Percentiles rank a stretch among this genome's conserved stretches.
phyloP scores from a whole-genome alignment of 2,329 filamentous ascomycete species.

The Clathrospora elynae region DNA sequence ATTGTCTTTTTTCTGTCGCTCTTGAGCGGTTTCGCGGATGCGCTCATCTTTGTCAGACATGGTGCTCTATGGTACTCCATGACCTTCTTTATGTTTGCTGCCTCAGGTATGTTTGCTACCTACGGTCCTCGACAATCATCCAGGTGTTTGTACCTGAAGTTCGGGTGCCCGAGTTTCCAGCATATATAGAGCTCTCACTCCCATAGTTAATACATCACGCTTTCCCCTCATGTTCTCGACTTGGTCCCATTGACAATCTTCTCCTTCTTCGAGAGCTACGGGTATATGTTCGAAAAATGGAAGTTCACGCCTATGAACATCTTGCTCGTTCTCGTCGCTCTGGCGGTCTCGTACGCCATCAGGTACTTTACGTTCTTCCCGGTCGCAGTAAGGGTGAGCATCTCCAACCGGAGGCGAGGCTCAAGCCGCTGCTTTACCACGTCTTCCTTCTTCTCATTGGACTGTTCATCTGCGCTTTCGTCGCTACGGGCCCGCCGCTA shows the following conservation, averaged over 20 bases:
- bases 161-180: too few species aligned
- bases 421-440: conserved; percentile 67
- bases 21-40: conserved; percentile 73
- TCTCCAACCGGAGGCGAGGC: conserved; percentile 66
- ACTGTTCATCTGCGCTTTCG: conserved; percentile 70
- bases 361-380: conserved; percentile 65
- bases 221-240: too few species aligned
- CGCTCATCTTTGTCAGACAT: too few species aligned
- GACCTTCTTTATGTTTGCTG: too few species aligned
- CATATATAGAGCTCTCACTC: too few species aligned
- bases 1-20: conserved; percentile 73
- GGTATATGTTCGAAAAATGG: conserved; percentile 70
- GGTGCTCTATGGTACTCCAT: too few species aligned
- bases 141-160: too few species aligned
- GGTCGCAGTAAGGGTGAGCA: conserved; percentile 50
- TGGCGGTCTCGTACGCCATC: conserved; percentile 54
- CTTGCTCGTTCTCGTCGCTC: conserved; percentile 62
- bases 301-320: conserved; percentile 61
- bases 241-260: too few species aligned
- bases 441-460: conserved; percentile 67
- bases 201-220: too few species aligned
- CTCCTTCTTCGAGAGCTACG: conserved; percentile 74
- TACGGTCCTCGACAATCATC: too few species aligned
- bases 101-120: too few species aligned
- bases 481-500: conserved; percentile 62